Conservation (phyloP, 371 early-diverging fungal genomes). For the Mortierella sp. region DNA sequence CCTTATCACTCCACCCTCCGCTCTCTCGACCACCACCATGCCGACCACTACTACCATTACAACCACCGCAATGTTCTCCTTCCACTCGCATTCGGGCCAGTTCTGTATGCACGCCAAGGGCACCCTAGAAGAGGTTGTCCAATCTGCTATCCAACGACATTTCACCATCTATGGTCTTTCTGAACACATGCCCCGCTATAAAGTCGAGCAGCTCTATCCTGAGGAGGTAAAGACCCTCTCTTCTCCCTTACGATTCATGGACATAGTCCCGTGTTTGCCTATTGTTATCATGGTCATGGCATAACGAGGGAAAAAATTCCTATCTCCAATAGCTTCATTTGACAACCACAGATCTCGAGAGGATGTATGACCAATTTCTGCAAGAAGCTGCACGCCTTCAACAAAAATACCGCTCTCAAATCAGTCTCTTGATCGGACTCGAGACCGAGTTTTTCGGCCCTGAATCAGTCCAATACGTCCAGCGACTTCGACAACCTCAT, state of each 20-base stretch:
- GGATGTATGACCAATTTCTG: constrained; percentile 68
- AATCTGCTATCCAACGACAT: constrained; percentile 71
- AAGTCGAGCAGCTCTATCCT: constrained; percentile 77
- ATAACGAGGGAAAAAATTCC: too few species aligned
- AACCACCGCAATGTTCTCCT: constrained; percentile 71
- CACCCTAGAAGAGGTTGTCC: constrained; percentile 76
- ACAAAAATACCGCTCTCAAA: constrained; percentile 65
- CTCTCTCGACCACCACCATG: neutral
- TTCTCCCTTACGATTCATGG: too few species aligned
- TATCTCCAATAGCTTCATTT: constrained; percentile 75
- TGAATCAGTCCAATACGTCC: constrained; percentile 26
- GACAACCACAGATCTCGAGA: constrained; percentile 65
- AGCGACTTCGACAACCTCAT: constrained; percentile 49
- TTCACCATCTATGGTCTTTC: constrained; percentile 78
- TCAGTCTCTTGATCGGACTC: constrained; percentile 83
- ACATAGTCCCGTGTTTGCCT: too few species aligned
- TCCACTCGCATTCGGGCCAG: constrained; percentile 88
- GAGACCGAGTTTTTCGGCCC: constrained; percentile 89
- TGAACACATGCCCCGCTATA: constrained; percentile 86
- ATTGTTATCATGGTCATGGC: too few species aligned
- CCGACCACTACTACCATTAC: constrained; percentile 1
- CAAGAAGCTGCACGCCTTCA: constrained; percentile 79
- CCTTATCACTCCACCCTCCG: neutral
- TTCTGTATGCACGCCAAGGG: constrained; percentile 88
- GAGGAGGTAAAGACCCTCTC: constrained; percentile 65